Base-by-base conservation (phyloP, 2,329 filamentous ascomycete species). In the Plenodomus tracheiphilus region DNA sequence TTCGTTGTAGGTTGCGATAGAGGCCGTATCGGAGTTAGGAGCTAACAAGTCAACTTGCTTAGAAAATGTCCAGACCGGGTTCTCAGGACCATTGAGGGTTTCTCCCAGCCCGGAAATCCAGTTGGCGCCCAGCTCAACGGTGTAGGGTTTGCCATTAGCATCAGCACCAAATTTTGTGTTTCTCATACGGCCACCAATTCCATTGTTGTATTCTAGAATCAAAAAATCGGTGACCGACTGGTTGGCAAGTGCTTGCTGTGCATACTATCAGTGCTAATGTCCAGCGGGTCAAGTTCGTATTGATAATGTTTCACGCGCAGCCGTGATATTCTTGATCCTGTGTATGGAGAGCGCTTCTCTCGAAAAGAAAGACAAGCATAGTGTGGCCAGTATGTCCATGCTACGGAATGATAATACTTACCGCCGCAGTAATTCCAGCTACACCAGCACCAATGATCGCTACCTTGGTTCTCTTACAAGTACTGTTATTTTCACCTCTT, bases 71-170 rank as follows among this genome's bases (percentile, higher is more conserved):
- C 83, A 87, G 39, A 88, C 80, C 0, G 85, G 85, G 41, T 88
- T 85, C 40, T 84, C 79, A 54, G 43, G 68, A 28, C 44, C 67
- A 6, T 63, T 55, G 25, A 60, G 51, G 20, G 68, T 69, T n/a
- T 49, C 21, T 69, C 75, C 20, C 74, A 63, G 19, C 73, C 78
- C 73, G 75, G 77, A 22, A 77, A 78, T 77, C 86, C 86, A 89
- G 53, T 88, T 89, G 6, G 86, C 85, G 2, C 86, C 86, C 0
- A 86, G 71, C 64, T 88, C 86, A 9, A 89, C 75, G 0, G 74
- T 77, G 50, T 83, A 85, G 0, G 81, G 56, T 11, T 53, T 49
- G 78, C 82, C 82, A 30, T 81, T 72, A 0, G 69, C 30, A 19
- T 77, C 72, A 15, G 74, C 70, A 4, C 85, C 84, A 58, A 87